Evolutionary conservation across 257 asterid species (phyloP), one percentile per base, ranked within the genome.

Genomic region (Fraxinus quadrangulata): DNA sequence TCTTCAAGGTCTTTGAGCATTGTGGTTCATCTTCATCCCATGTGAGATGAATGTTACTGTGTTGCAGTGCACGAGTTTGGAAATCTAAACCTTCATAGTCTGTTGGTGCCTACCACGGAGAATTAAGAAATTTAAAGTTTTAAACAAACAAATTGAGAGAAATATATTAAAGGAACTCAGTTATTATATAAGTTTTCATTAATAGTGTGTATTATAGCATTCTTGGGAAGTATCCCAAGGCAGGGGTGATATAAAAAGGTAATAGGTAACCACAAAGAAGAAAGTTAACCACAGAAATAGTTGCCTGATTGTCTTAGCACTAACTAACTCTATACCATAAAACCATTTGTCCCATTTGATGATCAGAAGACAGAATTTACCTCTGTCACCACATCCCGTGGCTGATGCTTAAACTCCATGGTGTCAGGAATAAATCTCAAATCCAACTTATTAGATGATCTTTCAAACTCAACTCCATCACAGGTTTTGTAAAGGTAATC

Each of bases 21-120:
- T 88, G 93, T 37, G 97, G 98, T 81, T 90, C 99, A 87, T 95
- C 99, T 79, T 93, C 98, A 86, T 93, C 99, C 97, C 99, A 93
- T 54, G 97, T 90, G 82, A 90, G 88, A 30, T 88, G 82, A 84
- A 96, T 78, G 79, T 92, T 89, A 83, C 98, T 93, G 24, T 91
- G 97, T 80, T 92, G 96, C 86, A 96, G 82, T 37, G 98, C 99
- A 75, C 90, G 87, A 73, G 96, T 96, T 59, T 89, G 91, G 81
- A 93, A 96, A 85, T 93, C 94, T 75, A 88, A 75, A 56, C 97
- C 98, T 86, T 90, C 93, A 71, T 93, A 96, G 72, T 81, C 87
- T 17, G 89, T 81, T 26, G 97, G 99, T 67, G 86, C 92, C 99
- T 93, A 65, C 31, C 34, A 80, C 21, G 31, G 68, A 72, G 75